A percentile compares a stretch with the other conserved stretches of the same genome.
These are phyloP conservation scores for Umbelopsis ramanniana DNA, from an alignment of 192 early-diverging fungal genomes.

Conservation along the genomic window DNA sequence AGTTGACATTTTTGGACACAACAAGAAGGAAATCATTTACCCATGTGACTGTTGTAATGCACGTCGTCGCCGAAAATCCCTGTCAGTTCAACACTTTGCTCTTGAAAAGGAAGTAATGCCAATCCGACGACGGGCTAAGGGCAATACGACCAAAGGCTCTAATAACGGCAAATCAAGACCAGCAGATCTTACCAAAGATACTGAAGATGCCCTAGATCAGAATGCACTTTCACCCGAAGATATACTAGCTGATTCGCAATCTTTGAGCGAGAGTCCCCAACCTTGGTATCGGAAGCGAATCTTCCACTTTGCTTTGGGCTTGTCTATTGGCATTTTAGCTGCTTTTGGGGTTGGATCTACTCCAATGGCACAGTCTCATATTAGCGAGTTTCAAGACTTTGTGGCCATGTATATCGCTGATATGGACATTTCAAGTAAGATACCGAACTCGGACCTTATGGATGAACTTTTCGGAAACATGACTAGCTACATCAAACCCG, in stretches of 20 bases:
- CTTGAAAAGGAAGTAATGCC: no score
- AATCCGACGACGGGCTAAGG: no score
- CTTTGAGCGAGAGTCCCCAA: neutral
- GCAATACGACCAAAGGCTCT: no score
- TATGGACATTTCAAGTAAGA: constrained; percentile 65
- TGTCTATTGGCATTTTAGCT: constrained; percentile 30
- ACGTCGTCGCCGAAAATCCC: no score
- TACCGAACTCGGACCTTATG: constrained; percentile 67
- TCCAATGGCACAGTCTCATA: constrained; percentile 42
- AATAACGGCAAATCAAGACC: no score
- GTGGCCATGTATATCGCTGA: constrained; percentile 56
- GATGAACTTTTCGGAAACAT: constrained; percentile 77
- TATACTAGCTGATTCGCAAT: constrained; percentile 30
- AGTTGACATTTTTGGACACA: no score
- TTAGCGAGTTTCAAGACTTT: constrained; percentile 44
- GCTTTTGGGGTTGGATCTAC: constrained; percentile 42
- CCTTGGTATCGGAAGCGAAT: constrained; percentile 37
- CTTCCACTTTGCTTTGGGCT: constrained; percentile 34
- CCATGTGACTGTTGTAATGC: no score
- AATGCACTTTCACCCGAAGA: constrained; percentile 23
- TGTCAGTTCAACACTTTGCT: no score
- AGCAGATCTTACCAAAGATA: no score
- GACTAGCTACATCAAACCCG: constrained; percentile 53
- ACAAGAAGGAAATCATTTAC: no score
- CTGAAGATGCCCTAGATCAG: neutral